Conservation (phyloP, 805 yeast species). For the Yarrowia sp. region DNA sequence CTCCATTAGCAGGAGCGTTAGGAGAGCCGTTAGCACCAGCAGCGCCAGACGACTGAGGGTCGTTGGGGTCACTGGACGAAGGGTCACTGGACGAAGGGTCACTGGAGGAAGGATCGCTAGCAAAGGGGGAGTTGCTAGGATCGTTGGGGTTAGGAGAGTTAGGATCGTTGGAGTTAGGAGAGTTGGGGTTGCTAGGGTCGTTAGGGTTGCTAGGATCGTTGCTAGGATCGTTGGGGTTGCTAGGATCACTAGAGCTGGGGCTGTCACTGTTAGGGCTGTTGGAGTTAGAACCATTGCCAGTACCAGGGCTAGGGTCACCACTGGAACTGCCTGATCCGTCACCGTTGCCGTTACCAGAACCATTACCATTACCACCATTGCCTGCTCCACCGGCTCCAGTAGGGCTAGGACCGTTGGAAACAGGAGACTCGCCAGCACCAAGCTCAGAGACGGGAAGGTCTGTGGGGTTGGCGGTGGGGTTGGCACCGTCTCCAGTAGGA, state of each 20-base stretch:
- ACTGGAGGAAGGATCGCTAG: too few relatives aligned
- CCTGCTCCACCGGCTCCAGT: neutral
- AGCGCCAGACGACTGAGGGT: neutral
- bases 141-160: too few relatives aligned
- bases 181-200: neutral
- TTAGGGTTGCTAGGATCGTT: neutral
- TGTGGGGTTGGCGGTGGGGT: neutral
- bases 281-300: neutral
- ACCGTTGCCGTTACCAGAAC: neutral
- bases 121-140: too few relatives aligned
- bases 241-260: neutral
- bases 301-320: neutral
- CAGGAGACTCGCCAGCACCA: neutral
- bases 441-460: neutral
- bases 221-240: neutral
- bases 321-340: neutral
- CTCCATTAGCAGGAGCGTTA: too few relatives aligned
- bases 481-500: neutral
- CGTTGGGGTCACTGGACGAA: neutral
- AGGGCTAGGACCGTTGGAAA: neutral
- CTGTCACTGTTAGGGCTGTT: neutral
- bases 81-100: too few relatives aligned
- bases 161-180: neutral
- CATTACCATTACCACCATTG: neutral
- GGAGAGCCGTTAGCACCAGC: neutral